Base-by-base conservation (phyloP, 2,329 filamentous ascomycete genomes). In the Lachnellula willkommii region DNA sequence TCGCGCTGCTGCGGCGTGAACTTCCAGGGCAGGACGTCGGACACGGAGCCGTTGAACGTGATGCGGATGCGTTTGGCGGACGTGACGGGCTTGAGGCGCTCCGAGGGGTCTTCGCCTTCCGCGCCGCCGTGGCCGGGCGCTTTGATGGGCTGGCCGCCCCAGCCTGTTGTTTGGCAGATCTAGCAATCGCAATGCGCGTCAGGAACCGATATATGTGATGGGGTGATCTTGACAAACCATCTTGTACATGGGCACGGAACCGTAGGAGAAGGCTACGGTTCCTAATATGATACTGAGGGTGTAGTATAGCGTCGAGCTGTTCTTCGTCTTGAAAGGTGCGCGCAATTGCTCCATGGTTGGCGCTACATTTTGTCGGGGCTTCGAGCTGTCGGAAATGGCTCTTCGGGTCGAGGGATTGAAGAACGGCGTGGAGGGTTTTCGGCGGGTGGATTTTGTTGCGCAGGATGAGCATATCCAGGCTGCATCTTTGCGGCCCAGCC, bases 1-100 rank as follows among this genome's bases (percentile, higher is more conserved):
- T 99, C 94, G 56, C 93, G 89, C 77, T 99, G 94, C 74, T 99
- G 94, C 1, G 94, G 94, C 2, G 85, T 85, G 73, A 99, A 99
- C 71, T 96, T 96, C 94, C 94, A 99, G 0, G 93, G 92, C 28
- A 99, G 80, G 1, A 96, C 85, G 70, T 97, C 94, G 1, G 93
- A 97, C 1, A 96, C 92, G 28, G 90, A 95, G 48, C 92, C 89
- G 69, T 91, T 94, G 81, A 99, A 99, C 26, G 92, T 97, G 62
- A 99, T 93, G 58, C 90, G 89, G 67, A 99, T 87, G 53, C 94
- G 89, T 64, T 89, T 89, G 57, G 89, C 88, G 64, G 84, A 79
- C 17, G 84, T 89, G 40, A 96, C 86, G 15, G 94, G 94, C 47
- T 85, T 81, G 46, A 99, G 82, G 54, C 92, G 89, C 49, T 80